Evolutionary conservation across 2,329 filamentous ascomycete genomes (phyloP).

Genomic region (Xylogone sp.): DNA sequence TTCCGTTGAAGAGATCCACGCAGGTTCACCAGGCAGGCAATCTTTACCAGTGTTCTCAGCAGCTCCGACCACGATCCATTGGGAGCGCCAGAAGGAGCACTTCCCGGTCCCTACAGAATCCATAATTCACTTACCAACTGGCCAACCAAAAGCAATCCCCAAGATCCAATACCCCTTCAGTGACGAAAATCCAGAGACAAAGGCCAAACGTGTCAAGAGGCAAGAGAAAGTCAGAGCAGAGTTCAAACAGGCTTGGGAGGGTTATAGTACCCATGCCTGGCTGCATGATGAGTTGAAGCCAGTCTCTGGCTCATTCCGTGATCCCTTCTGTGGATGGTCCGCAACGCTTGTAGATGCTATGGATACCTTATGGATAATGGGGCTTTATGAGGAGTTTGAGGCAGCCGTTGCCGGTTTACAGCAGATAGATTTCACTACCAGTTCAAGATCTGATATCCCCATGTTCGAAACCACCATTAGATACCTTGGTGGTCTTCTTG

Average conservation of each 20-base stretch:
- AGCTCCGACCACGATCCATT: conserved; percentile 49
- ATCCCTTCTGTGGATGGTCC: conserved; percentile 90
- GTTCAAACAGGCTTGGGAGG: conserved; percentile 75
- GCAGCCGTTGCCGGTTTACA: conserved; percentile 67
- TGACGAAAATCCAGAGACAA: conserved; percentile 57
- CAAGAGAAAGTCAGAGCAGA: conserved; percentile 67
- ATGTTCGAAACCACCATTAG: conserved; percentile 91
- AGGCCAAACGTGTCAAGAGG: conserved; percentile 60
- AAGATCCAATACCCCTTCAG: conserved; percentile 72
- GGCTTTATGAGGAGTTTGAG: conserved; percentile 72
- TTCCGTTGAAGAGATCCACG: conserved; percentile 14
- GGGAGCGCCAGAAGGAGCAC: conserved; percentile 69
- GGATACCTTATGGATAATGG: conserved; percentile 87
- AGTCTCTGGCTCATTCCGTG: conserved; percentile 60
- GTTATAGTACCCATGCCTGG: conserved; percentile 78
- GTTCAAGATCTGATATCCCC: conserved; percentile 66
- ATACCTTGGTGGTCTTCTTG: conserved; percentile 81
- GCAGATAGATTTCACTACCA: conserved; percentile 79
- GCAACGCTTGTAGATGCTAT: conserved; percentile 80
- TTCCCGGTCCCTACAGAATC: conserved; percentile 72
- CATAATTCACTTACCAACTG: conserved; percentile 72
- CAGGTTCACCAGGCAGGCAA: conserved; percentile 23
- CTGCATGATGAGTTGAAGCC: conserved; percentile 83
- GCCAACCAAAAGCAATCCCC: conserved; percentile 65
- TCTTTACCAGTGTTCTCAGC: conserved; percentile 14